These are phyloP conservation scores for Diaporthe longicolla DNA, from an alignment of 2,329 filamentous ascomycete genomes.

Conservation along the genomic window DNA sequence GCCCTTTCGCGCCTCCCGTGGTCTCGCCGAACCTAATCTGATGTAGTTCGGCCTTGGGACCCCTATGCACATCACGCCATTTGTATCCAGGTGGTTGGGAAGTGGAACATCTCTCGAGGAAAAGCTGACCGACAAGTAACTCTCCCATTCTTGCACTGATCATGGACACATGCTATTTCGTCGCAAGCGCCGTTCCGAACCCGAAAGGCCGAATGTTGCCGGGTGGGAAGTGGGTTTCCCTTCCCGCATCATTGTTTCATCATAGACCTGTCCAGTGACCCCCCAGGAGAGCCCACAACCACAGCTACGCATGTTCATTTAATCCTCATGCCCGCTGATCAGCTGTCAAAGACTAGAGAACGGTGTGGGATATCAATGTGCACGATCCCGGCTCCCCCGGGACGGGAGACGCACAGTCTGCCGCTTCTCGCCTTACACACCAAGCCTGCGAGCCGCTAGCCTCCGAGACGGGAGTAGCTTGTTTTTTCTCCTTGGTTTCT, in stretches of 20 bases:
- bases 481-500: neutral
- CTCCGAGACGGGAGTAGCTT: slow-evolving; percentile 23
- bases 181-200: neutral
- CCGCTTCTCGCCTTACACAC: neutral
- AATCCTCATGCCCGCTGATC: neutral
- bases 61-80: neutral
- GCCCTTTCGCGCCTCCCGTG: neutral
- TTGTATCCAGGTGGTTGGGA: neutral
- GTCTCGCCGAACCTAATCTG: neutral
- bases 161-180: neutral
- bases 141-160: neutral
- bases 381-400: slow-evolving; percentile 1
- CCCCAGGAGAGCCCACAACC: neutral
- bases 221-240: neutral
- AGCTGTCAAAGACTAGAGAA: neutral
- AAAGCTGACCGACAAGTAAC: neutral
- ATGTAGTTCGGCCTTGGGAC: neutral
- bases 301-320: neutral
- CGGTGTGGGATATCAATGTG: neutral
- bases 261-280: neutral
- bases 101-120: neutral
- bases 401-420: slow-evolving; percentile 27
- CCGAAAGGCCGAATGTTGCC: no score
- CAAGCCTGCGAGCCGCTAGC: slow-evolving; percentile 13
- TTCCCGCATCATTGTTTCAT: neutral